Conservation (phyloP, 345 rosid genomes). For the Murraya paniculata region DNA sequence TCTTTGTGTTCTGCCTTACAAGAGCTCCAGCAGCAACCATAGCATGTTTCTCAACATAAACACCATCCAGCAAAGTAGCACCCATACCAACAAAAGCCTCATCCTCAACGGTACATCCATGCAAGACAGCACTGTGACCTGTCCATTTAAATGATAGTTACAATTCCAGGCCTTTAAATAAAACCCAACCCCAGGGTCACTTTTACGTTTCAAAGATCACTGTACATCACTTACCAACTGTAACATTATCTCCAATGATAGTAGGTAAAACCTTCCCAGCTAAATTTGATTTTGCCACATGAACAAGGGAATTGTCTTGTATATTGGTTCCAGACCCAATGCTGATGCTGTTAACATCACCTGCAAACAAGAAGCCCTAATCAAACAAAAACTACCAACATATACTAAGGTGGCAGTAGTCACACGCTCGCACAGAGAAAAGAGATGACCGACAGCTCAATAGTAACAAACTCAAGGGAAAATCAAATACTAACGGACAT, state of each 20-base stretch:
- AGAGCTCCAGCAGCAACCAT: slow-evolving; percentile 96
- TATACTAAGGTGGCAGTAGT: neutral
- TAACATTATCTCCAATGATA: slow-evolving; percentile 74
- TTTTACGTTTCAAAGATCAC: neutral
- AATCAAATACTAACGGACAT: neutral
- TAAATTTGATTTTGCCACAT: slow-evolving; percentile 80
- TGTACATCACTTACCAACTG: slow-evolving; percentile 47
- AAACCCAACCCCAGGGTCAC: neutral
- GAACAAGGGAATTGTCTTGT: slow-evolving; percentile 78
- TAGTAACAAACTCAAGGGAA: neutral
- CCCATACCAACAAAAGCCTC: slow-evolving; percentile 85
- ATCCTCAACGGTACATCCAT: slow-evolving; percentile 87
- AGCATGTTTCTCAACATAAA: slow-evolving; percentile 80
- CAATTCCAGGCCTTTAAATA: slow-evolving; percentile 9
- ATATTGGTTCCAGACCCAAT: slow-evolving; percentile 79
- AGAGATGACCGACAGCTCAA: neutral
- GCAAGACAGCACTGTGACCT: slow-evolving; percentile 87
- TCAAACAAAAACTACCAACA: neutral
- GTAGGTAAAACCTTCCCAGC: slow-evolving; percentile 80
- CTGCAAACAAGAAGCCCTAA: slow-evolving; percentile 27
- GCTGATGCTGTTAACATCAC: slow-evolving; percentile 72
- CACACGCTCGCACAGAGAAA: neutral
- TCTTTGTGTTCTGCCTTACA: slow-evolving; percentile 80
- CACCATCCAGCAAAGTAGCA: slow-evolving; percentile 82
- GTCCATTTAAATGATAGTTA: slow-evolving; percentile 21